Base-by-base conservation (phyloP, 2,329 filamentous ascomycete genomes). In the Aspergillus piperis region DNA sequence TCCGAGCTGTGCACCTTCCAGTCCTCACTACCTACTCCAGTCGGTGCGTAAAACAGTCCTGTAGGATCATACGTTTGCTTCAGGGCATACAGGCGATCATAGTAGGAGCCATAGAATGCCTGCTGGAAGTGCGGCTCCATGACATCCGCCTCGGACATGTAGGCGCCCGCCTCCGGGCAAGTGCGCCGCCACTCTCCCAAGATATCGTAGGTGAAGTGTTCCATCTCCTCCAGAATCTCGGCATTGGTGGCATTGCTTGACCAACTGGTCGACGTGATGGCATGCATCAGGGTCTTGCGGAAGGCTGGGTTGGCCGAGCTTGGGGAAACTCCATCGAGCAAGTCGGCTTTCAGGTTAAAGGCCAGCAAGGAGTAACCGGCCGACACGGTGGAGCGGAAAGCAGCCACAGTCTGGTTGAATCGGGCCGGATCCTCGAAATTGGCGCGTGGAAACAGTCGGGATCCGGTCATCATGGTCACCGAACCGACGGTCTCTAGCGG, bases 51-150 rank as follows among this genome's bases (percentile, higher is more conserved):
- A 57, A 86, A 83, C 6, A 86, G 59, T 2, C 70, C 65, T 0
- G 73, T 67, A 0, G 81, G 81, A 62, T 87, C 84, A 64, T 80
- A 85, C 66, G 77, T 80, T 36, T 73, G 66, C 78, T 87, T 87
- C 30, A 86, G 74, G 13, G 58, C 42, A 19, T 65, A 68, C 47
- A 75, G 55, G 0, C 66, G 65, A 0, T 44, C 44, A 48, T 75
- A 75, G 58, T 72, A 70, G 0, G 52, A 57, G 6, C 70, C 72
- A 21, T 71, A 75, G 58, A 73, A 75, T 0, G 70, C 62, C 58
- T 68, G 60, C 61, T 75, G 66, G 64, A 71, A 75, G 48, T 70
- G 49, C 2, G 73, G 71, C 59, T 75, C 71, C 30, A 65, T 70
- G 52, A 81, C 80, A 67, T 83, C 77, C 2, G 78, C 82, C 71